A percentile compares a stretch with the other conserved stretches of the same genome.
Evolutionary conservation across 208 protist genomes (phyloP).

Genomic region (Blastocrithidia nonstop): DNA sequence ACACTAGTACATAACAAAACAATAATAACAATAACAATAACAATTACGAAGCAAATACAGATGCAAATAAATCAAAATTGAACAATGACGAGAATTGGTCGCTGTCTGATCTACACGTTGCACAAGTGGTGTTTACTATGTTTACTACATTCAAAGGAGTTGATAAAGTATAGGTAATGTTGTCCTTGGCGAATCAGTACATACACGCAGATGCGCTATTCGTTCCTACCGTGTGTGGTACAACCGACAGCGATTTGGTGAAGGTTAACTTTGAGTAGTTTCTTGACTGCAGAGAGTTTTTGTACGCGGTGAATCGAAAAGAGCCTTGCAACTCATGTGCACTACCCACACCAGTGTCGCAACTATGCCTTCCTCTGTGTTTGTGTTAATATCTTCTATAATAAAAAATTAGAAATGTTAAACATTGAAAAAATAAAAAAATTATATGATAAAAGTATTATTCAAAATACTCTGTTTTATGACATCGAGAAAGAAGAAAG

Average conservation of each 20-base stretch:
- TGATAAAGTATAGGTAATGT: constrained; percentile 49
- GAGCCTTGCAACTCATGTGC: constrained; percentile 1
- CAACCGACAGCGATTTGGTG: constrained; percentile 64
- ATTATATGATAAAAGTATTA: background rate
- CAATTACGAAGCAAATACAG: too few relatives aligned
- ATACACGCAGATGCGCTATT: constrained; percentile 37
- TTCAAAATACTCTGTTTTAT: background rate
- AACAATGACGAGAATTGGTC: too few relatives aligned
- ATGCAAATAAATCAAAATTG: too few relatives aligned
- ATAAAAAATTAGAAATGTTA: background rate
- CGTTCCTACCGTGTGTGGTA: constrained; percentile 55
- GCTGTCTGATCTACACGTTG: constrained; percentile 6
- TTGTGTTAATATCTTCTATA: constrained; percentile 2
- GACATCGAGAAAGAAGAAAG: background rate
- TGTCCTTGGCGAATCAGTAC: constrained; percentile 30
- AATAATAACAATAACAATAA: too few relatives aligned
- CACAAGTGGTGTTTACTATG: constrained; percentile 42
- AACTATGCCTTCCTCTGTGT: background rate
- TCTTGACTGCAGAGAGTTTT: constrained; percentile 22
- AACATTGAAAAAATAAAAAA: background rate
- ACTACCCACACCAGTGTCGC: background rate
- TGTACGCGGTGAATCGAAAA: constrained; percentile 28
- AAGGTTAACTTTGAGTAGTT: constrained; percentile 69
- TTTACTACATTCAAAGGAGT: constrained; percentile 32
- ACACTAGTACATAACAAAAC: too few relatives aligned